These are phyloP conservation scores for Verticillium nonalfalfae DNA, from an alignment of 2,329 filamentous ascomycete species.

Conservation along the genomic window DNA sequence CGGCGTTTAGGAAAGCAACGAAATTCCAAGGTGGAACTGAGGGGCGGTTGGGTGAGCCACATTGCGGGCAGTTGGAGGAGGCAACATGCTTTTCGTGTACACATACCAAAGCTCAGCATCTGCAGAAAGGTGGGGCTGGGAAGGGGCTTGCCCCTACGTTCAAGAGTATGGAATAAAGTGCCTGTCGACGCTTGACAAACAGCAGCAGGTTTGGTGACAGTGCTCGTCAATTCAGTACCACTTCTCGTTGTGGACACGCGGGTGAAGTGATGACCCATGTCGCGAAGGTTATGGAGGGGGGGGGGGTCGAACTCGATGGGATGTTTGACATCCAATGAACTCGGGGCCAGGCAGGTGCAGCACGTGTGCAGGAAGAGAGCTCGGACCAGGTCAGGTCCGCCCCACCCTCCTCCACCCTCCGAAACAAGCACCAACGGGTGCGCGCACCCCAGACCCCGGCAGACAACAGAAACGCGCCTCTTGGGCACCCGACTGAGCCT, in stretches of 20 bases:
- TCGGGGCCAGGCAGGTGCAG: not conserved
- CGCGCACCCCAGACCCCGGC: not conserved
- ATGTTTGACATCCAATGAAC: not conserved
- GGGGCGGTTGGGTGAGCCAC: not conserved
- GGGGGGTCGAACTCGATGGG: not conserved
- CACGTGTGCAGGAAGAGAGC: not conserved
- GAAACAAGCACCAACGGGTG: not conserved
- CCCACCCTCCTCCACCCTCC: not conserved
- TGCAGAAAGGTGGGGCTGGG: not conserved
- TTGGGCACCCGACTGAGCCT: slow-evolving; percentile 4
- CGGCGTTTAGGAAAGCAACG: slow-evolving; percentile 17
- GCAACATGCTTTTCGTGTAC: not conserved
- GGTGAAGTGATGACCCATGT: too few species aligned
- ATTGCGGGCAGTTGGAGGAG: not conserved
- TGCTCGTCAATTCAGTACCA: too few species aligned
- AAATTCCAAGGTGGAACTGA: not conserved
- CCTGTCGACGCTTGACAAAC: not conserved
- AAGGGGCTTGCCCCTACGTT: not conserved
- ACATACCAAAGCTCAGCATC: not conserved
- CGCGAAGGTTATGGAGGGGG: not conserved
- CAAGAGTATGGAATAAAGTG: not conserved
- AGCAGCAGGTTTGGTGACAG: not conserved
- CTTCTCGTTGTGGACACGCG: too few species aligned
- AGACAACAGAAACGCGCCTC: slow-evolving; percentile 5
- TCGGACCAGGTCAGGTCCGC: not conserved